Conservation (phyloP, 116 monocot genomes). For the Zostera marina region DNA sequence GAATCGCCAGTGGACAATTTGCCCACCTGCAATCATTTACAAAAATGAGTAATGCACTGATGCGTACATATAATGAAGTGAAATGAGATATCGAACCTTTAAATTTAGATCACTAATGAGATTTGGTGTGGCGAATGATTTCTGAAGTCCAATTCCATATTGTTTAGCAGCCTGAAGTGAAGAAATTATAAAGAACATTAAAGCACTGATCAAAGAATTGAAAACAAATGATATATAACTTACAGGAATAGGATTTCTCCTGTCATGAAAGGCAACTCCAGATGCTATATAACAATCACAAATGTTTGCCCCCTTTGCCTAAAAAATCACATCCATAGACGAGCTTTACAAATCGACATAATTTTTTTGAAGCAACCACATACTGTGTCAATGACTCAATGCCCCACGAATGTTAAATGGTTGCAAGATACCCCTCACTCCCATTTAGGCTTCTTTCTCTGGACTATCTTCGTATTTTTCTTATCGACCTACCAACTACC, state of each 20-base stretch:
- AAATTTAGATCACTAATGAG: slow-evolving; percentile 49
- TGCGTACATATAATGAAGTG: background rate
- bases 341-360: too few relatives aligned
- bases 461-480: too few relatives aligned
- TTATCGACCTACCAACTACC: too few relatives aligned
- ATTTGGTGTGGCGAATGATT: slow-evolving; percentile 46
- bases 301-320: slow-evolving; percentile 77
- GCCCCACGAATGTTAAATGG: too few relatives aligned
- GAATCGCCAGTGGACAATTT: slow-evolving; percentile 96
- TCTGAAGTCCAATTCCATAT: slow-evolving; percentile 76
- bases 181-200: background rate
- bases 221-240: slow-evolving; percentile 10
- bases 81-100: slow-evolving; percentile 32
- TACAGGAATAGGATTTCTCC: slow-evolving; percentile 92
- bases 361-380: too few relatives aligned
- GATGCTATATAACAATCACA: slow-evolving; percentile 73
- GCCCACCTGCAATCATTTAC: slow-evolving; percentile 26
- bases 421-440: too few relatives aligned
- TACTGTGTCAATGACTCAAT: too few relatives aligned
- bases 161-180: slow-evolving; percentile 57
- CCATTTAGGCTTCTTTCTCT: too few relatives aligned
- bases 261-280: slow-evolving; percentile 84
- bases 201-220: too few relatives aligned
- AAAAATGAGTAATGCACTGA: background rate
- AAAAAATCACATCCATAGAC: background rate